phyloP scores from a whole-genome alignment of 2,329 filamentous ascomycete genomes.

The Paraconiothyrium brasiliense region DNA sequence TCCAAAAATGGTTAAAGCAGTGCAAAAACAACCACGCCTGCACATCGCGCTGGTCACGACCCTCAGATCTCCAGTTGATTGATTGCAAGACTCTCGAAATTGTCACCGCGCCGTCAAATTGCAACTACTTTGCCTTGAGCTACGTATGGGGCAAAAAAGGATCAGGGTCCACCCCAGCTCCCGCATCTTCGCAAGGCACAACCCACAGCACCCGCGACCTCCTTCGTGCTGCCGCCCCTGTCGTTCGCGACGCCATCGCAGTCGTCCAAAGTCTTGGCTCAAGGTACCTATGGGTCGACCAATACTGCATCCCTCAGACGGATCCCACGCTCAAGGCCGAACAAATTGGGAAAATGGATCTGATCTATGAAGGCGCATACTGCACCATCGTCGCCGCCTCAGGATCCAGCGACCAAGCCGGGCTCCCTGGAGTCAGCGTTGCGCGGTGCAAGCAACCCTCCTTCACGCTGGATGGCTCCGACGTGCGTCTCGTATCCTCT shows the following conservation, averaged over 20 bases:
- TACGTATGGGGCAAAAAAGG: not conserved
- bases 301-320: constrained; percentile 20
- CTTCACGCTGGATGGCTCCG: not conserved
- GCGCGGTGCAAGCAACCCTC: constrained; percentile 4
- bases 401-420: constrained; percentile 13
- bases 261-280: constrained; percentile 8
- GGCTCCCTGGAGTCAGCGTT: constrained; percentile 18
- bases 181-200: not conserved
- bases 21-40: constrained; percentile 17
- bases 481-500: constrained; percentile 16
- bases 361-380: constrained; percentile 19
- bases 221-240: not conserved
- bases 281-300: constrained; percentile 24
- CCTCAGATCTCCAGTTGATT: constrained; percentile 6
- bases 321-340: constrained; percentile 17
- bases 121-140: constrained; percentile 12
- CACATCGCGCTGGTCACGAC: constrained; percentile 13
- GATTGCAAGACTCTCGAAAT: constrained; percentile 13
- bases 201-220: not conserved
- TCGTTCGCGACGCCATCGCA: constrained; percentile 13
- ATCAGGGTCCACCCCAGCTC: not conserved
- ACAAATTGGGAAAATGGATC: constrained; percentile 18
- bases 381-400: constrained; percentile 20
- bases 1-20: constrained; percentile 9
- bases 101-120: constrained; percentile 19